Evolutionary conservation across 2,329 filamentous ascomycete genomes (phyloP).

Genomic region (Penicillium sp.): DNA sequence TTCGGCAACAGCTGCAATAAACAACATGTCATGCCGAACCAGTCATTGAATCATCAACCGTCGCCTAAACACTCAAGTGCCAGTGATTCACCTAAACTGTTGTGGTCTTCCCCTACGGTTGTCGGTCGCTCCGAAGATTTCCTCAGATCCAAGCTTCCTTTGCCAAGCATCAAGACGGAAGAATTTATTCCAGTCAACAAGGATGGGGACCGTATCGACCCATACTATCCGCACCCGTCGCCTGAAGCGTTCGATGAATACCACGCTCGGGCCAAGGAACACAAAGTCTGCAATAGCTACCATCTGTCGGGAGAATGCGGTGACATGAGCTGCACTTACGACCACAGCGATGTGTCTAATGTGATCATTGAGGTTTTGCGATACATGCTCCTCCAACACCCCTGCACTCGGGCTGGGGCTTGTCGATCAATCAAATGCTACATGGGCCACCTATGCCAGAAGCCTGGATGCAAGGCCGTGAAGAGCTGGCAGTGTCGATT

Average conservation of each 20-base stretch:
- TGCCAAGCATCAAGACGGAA: slow-evolving; percentile 18
- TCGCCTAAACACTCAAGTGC: slow-evolving; percentile 19
- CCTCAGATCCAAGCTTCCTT: slow-evolving; percentile 23
- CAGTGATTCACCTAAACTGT: slow-evolving; percentile 18
- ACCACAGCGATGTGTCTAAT: slow-evolving; percentile 48
- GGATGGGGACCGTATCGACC: slow-evolving; percentile 50
- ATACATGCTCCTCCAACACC: slow-evolving; percentile 46
- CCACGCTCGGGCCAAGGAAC: slow-evolving; percentile 36
- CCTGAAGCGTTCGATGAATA: slow-evolving; percentile 43
- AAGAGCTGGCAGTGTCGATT: slow-evolving; percentile 35
- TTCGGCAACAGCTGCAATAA: slow-evolving; percentile 35
- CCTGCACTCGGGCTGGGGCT: slow-evolving; percentile 42
- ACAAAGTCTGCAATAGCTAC: slow-evolving; percentile 53
- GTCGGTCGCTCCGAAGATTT: slow-evolving; percentile 23
- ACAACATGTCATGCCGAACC: slow-evolving; percentile 31
- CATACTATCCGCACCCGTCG: slow-evolving; percentile 39
- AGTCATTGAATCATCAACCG: slow-evolving; percentile 19
- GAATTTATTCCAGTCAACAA: slow-evolving; percentile 50
- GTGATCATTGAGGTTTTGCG: slow-evolving; percentile 44
- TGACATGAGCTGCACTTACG: slow-evolving; percentile 43
- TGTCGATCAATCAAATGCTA: slow-evolving; percentile 49
- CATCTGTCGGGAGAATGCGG: slow-evolving; percentile 47
- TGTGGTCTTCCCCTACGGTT: slow-evolving; percentile 14
- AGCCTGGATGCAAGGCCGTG: slow-evolving; percentile 31
- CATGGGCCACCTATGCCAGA: slow-evolving; percentile 47